These are phyloP conservation scores for Aechmea fasciata DNA, from an alignment of 176 grass and related monocot species.

Conservation along the genomic window DNA sequence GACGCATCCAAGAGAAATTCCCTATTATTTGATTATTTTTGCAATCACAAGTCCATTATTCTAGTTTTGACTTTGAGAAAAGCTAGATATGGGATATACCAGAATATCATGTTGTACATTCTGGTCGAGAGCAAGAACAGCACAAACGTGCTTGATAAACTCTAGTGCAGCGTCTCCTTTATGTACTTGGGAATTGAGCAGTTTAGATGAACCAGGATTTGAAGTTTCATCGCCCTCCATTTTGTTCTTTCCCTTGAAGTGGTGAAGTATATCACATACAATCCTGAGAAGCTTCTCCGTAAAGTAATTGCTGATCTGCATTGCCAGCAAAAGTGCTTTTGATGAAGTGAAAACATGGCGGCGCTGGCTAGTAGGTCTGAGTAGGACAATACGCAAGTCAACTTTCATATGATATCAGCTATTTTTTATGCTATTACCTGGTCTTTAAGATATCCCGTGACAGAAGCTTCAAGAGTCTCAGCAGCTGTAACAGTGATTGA, in stretches of 20 bases:
- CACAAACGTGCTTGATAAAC: conserved; percentile 93
- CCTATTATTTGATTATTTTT: not conserved
- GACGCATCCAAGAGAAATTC: not conserved
- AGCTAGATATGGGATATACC: conserved; percentile 42
- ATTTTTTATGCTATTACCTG: conserved; percentile 37
- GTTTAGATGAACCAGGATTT: conserved; percentile 23
- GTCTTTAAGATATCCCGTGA: conserved; percentile 48
- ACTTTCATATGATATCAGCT: conserved; percentile 1
- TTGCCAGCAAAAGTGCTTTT: conserved; percentile 20
- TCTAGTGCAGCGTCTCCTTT: conserved; percentile 83
- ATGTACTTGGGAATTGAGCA: conserved; percentile 26
- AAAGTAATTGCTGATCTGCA: conserved; percentile 91
- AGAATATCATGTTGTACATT: conserved; percentile 92
- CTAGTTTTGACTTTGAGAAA: not conserved
- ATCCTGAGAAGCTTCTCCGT: conserved; percentile 80
- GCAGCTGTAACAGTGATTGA: conserved; percentile 81
- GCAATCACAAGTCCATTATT: not conserved
- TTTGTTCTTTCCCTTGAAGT: conserved; percentile 70
- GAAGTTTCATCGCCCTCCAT: conserved; percentile 24
- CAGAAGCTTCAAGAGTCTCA: conserved; percentile 61
- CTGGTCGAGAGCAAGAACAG: conserved; percentile 85
- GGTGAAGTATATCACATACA: conserved; percentile 63
- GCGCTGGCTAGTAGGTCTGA: too few relatives aligned
- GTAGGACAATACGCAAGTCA: not conserved
- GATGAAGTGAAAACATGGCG: not conserved